phyloP scores from a whole-genome alignment of 148 eudicot species.

The Camellia granthamiana region DNA sequence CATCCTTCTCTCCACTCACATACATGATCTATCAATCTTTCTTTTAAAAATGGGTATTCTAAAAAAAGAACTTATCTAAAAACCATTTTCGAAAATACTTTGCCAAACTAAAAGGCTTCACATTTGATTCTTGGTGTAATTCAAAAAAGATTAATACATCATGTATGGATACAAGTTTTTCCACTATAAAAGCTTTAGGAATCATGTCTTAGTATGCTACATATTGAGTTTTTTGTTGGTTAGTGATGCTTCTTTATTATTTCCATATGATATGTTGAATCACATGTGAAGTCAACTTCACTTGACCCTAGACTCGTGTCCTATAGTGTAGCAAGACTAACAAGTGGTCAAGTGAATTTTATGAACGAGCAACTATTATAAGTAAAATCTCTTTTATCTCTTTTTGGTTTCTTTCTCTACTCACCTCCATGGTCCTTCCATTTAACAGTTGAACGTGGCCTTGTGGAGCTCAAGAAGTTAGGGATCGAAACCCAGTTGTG shows the following conservation, averaged over 20 bases:
- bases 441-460: conserved; percentile 67
- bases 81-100: no score
- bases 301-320: no score
- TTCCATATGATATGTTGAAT: no score
- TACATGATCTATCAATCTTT: background rate
- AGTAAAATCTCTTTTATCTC: no score
- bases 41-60: no score
- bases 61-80: no score
- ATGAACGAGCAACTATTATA: no score
- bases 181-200: background rate
- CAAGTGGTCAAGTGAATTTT: no score
- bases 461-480: conserved; percentile 76
- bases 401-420: no score
- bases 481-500: conserved; percentile 75
- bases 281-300: no score
- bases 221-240: background rate
- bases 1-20: conserved; percentile 5
- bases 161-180: background rate
- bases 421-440: background rate
- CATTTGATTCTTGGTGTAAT: background rate
- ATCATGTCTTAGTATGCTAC: background rate
- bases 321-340: no score
- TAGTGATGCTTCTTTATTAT: background rate
- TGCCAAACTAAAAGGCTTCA: background rate
- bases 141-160: background rate